Evolutionary conservation across 352 stramenopile genomes (phyloP), one percentile per base, ranked within the genome.

Genomic region (Pythium folliculosum): DNA sequence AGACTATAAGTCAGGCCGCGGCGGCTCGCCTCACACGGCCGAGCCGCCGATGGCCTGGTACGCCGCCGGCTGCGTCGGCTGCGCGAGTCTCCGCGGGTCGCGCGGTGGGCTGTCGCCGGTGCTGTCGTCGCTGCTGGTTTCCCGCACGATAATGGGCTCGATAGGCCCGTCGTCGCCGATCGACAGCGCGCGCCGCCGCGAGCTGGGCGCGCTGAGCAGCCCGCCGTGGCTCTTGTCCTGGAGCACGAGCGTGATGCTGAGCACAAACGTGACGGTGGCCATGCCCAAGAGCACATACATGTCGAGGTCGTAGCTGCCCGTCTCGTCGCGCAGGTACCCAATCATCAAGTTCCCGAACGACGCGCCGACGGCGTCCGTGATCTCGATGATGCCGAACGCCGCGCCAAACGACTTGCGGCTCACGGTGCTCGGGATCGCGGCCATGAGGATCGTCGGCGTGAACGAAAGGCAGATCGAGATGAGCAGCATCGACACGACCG

Each of bases 381-480:
- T 80, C 71, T 96, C 90, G n/a, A 95, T 78, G 38, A 96, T 93
- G 30, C 90, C 90, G 55, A 96, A 97, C 3, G 88, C 90, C 5
- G 83, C 86, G 30, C 90, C 90, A 56, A 95, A 94, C 63, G 65
- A 86, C 48, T 88, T 84, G 49, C 80, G 80, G 48, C 76, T 78
- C 38, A 96, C 88, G 13, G 84, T 89, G 53, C 85, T 89, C 14
- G 90, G 86, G 37, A 97, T 94, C 21, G 83, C 77, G 13, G 90
- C 88, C 81, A 97, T 96, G 38, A 97, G 60, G 51, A 97, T 92
- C 51, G 88, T 96, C 16, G 90, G 90, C 19, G 89, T 95, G 67
- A 92, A 92, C 50, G 84, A 92, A 7, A 96, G 67, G 59, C 88
- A 94, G 30, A 96, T 72, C 19, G 87, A 96, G 65, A 97, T 94